Base-by-base conservation (phyloP, 2,329 filamentous ascomycete genomes). In the Exophiala sp. region DNA sequence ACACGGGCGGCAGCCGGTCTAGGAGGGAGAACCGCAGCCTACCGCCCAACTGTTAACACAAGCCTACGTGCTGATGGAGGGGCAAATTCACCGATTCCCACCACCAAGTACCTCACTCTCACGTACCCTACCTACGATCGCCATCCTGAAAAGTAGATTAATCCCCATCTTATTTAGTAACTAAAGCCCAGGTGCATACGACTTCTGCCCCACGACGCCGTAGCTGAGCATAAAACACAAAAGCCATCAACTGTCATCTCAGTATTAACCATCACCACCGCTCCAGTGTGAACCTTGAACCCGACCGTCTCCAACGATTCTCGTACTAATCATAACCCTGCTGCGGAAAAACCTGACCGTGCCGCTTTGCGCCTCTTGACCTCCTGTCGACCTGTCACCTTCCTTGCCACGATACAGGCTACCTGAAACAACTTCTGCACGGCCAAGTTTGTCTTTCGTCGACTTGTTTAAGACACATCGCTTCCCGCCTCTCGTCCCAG, bases 351-450 rank as follows among this genome's bases (percentile, higher is more conserved):
- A 18, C 34, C 18, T 37, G 34, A 34, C 7, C 30, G 30, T 13
- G 30, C 7, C 30, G 6, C 10, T 13, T 44, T 22, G 23, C 32
- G 27, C 42, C 32, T 23, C 10, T n/a, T n/a, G 8, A 19, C 27
- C 42, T 24, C 22, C 11, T 23, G 30, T 35, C 21, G 30, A 30
- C 43, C 43, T 24, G 43, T 45, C 43, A 10, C 43, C 43, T 35
- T 13, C 23, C 32, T 35, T 45, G 30, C 30, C 29, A 37, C 34
- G n/a, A 22, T 23, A 8, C 29, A 37, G 30, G 19, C 24, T 16
- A 35, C 29, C 30, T 45, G 43, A 45, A 45, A 45, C 43, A 14
- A 21, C 34, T 13, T 24, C 39, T 42, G 21, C 39, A 42, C 19
- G 21, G 14, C 39, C 24, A 42, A 37, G 14, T 37, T 19, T 37